A percentile compares a stretch with the other conserved stretches of the same genome.
phyloP scores from a whole-genome alignment of 257 asterid species.

The Solanum lignicaule region DNA sequence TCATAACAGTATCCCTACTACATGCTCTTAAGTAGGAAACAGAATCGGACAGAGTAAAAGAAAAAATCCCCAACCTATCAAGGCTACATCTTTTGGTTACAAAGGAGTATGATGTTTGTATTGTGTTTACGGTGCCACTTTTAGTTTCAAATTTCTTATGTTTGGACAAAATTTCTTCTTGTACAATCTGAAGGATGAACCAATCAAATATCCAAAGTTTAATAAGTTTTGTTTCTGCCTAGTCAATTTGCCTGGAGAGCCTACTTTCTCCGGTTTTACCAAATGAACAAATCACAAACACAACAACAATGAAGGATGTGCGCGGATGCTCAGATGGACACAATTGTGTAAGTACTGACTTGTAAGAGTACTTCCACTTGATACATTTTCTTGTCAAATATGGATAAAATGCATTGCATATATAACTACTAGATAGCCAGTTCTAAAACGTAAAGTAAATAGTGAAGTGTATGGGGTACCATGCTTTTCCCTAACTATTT shows the following conservation, averaged over 20 bases:
- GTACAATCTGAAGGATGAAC: not conserved
- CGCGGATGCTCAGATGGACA: not conserved
- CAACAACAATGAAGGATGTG: not conserved
- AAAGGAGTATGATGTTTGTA: slow-evolving; percentile 22
- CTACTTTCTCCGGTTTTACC: not conserved
- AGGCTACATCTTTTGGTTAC: not conserved
- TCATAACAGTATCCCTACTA: too few relatives aligned
- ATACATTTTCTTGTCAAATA: not conserved
- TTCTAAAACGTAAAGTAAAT: too few relatives aligned
- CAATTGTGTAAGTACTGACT: not conserved
- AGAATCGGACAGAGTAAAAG: too few relatives aligned
- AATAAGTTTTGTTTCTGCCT: not conserved
- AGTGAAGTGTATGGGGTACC: too few relatives aligned
- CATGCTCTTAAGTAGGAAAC: not conserved
- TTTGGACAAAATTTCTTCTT: not conserved
- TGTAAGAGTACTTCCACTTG: not conserved
- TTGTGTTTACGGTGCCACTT: not conserved
- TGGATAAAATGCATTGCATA: too few relatives aligned
- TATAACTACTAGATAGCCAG: too few relatives aligned
- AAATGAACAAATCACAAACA: not conserved
- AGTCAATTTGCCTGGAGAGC: not conserved
- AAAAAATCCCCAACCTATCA: too few relatives aligned
- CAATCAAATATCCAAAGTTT: not conserved
- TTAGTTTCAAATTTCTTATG: not conserved
- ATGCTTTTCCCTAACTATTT: too few relatives aligned